Conservation (phyloP, 768 basidiomycete species). For the Russula olivacea region DNA sequence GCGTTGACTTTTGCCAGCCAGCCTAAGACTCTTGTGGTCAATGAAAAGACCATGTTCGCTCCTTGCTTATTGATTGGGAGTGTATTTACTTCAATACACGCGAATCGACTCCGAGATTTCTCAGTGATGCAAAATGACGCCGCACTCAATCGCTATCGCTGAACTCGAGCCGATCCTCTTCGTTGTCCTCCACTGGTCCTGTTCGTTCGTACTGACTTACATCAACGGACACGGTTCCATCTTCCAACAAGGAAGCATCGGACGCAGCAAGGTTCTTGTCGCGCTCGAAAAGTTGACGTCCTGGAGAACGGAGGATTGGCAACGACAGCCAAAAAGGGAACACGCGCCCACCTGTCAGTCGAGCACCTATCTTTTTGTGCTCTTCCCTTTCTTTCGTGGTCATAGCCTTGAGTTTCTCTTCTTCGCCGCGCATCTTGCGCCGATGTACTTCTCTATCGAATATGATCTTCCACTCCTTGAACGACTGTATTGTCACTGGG, state of each 20-base stretch:
- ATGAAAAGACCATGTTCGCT: not conserved
- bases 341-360: constrained; percentile 59
- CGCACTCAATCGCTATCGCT: constrained; percentile 76
- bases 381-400: constrained; percentile 84
- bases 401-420: constrained; percentile 64
- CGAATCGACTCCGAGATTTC: not conserved
- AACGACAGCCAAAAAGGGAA: constrained; percentile 6
- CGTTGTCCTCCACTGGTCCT: constrained; percentile 51
- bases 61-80: constrained; percentile 1
- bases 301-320: constrained; percentile 37
- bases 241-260: constrained; percentile 78
- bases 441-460: constrained; percentile 65
- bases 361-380: constrained; percentile 52
- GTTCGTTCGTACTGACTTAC: constrained; percentile 81
- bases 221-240: constrained; percentile 83
- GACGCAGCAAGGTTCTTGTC: constrained; percentile 62
- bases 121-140: not conserved
- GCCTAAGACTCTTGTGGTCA: not conserved
- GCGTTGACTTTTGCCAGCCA: not conserved
- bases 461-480: constrained; percentile 70
- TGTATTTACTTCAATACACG: constrained; percentile 16
- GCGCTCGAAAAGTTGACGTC: constrained; percentile 88
- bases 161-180: constrained; percentile 59
- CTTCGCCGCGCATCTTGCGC: constrained; percentile 65
- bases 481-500: constrained; percentile 78